Base-by-base conservation (phyloP, 352 stramenopile genomes). In the Pythium phragmitis region DNA sequence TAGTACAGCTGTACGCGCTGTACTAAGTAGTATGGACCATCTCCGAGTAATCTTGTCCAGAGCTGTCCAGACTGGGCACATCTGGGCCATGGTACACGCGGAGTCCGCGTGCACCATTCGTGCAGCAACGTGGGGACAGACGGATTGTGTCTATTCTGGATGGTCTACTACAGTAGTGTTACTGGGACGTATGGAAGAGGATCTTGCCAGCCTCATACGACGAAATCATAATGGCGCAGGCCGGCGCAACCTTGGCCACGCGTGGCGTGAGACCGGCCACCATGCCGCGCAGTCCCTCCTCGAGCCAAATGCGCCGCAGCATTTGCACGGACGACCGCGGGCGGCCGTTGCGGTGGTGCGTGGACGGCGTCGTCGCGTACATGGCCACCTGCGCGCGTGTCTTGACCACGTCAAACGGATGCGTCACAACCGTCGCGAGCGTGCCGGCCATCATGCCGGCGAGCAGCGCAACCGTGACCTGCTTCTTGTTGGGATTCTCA, bases 371-470 rank as follows among this genome's bases (percentile, higher is more conserved):
- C 33, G 75, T 69, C 11, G 42, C 55, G 8, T 58, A 67, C 47
- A 76, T 73, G 30, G 77, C 71, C n/a, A 96, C 85, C 63, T 96
- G 88, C 62, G 90, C 77, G 26, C 96, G 74, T 30, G 96, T 98
- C 74, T 99, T 99, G 46, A 98, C 85, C 48, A 98, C 92, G 74
- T 98, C 96, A 60, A 98, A 97, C 2, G 96, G 96, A 5, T 94
- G 98, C 36, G 96, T 98, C 19, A 92, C 67, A 11, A 82, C 87
- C 7, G 95, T 88, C 8, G 96, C 93, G 34, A 98, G 74, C 1
- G 87, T 75, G 39, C 96, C 94, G 2, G 92, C 91, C 3, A 86
- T 64, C 9, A 89, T 84, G 7, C 96, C 95, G 69, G 87, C 89
- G 0, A 86, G 51, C 52, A 99, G 96, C 17, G 93, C 80, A 47